These are phyloP conservation scores for Globisporangium lucens DNA, from an alignment of 352 stramenopile species.

Conservation along the genomic window DNA sequence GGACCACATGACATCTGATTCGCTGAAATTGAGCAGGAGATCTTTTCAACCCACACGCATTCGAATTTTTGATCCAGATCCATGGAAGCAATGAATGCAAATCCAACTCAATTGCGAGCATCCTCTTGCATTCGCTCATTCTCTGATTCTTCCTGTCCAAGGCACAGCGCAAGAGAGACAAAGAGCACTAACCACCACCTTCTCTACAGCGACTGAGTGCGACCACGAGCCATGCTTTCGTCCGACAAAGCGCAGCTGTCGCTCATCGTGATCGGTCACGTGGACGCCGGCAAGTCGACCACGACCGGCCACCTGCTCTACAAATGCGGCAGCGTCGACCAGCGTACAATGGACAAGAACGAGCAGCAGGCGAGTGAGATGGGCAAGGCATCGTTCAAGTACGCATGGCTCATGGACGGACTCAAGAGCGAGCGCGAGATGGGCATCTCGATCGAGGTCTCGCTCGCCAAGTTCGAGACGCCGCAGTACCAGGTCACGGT, in stretches of 20 bases:
- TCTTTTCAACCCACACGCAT: constrained; percentile 6
- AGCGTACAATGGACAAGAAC: constrained; percentile 99
- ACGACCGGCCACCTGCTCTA: constrained; percentile 99
- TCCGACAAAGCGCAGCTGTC: constrained; percentile 88
- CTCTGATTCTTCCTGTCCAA: background rate
- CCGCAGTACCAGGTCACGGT: constrained; percentile 96
- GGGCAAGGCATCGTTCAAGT: constrained; percentile 99
- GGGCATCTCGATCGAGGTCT: constrained; percentile 98
- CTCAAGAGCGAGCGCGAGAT: constrained; percentile 97
- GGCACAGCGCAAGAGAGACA: background rate
- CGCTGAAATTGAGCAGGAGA: background rate
- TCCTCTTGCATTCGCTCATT: background rate
- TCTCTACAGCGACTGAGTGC: background rate
- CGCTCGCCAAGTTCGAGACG: constrained; percentile 97
- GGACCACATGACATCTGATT: background rate
- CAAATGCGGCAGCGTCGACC: constrained; percentile 98
- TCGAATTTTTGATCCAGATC: background rate
- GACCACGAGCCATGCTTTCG: background rate
- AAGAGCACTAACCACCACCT: background rate
- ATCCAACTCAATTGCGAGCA: background rate
- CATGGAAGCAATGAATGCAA: background rate
- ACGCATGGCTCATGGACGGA: constrained; percentile 98
- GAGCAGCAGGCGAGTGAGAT: constrained; percentile 96
- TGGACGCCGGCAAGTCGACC: constrained; percentile 99
- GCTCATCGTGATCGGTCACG: constrained; percentile 95